These are phyloP conservation scores for Pleurotus pulmonarius DNA, from an alignment of 768 basidiomycete genomes.

Conservation along the genomic window DNA sequence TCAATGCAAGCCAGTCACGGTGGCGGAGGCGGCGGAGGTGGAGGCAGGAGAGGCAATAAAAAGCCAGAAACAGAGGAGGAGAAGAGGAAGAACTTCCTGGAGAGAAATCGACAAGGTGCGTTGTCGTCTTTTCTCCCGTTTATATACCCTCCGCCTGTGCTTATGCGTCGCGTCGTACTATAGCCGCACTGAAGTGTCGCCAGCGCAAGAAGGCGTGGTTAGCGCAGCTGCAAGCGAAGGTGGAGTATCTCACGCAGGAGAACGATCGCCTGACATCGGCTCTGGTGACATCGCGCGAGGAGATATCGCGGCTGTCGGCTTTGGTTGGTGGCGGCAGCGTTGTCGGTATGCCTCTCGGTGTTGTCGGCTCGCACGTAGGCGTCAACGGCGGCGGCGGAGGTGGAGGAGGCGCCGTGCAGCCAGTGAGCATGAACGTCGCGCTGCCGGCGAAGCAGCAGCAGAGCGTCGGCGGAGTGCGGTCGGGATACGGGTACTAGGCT, in stretches of 20 bases:
- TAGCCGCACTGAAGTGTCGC: constrained; percentile 97
- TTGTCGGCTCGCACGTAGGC: constrained; percentile 17
- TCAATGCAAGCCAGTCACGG: constrained; percentile 11
- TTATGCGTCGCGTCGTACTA: constrained; percentile 5
- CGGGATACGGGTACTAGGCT: constrained; percentile 13
- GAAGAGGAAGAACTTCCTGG: constrained; percentile 94
- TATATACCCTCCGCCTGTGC: constrained; percentile 4
- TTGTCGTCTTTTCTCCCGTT: constrained; percentile 6
- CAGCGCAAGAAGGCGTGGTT: constrained; percentile 99
- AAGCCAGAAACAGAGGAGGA: constrained; percentile 98
- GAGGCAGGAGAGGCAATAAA: constrained; percentile 35
- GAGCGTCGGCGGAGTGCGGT: constrained; percentile 10
- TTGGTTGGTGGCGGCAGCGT: constrained; percentile 67
- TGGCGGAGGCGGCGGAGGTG: constrained; percentile 11
- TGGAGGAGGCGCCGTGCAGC: constrained; percentile 28
- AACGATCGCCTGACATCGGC: constrained; percentile 91
- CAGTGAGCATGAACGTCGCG: constrained; percentile 44
- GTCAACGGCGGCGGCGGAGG: constrained; percentile 12
- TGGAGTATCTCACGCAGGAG: constrained; percentile 88
- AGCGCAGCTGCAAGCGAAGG: constrained; percentile 85
- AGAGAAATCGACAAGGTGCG: constrained; percentile 94
- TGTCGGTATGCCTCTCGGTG: constrained; percentile 25
- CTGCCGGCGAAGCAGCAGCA: constrained; percentile 20
- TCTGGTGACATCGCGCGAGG: constrained; percentile 84
- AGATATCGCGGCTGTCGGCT: constrained; percentile 79